These are phyloP conservation scores for Pseudovirgaria hyperparasitica DNA, from an alignment of 2,329 filamentous ascomycete species.

Conservation along the genomic window DNA sequence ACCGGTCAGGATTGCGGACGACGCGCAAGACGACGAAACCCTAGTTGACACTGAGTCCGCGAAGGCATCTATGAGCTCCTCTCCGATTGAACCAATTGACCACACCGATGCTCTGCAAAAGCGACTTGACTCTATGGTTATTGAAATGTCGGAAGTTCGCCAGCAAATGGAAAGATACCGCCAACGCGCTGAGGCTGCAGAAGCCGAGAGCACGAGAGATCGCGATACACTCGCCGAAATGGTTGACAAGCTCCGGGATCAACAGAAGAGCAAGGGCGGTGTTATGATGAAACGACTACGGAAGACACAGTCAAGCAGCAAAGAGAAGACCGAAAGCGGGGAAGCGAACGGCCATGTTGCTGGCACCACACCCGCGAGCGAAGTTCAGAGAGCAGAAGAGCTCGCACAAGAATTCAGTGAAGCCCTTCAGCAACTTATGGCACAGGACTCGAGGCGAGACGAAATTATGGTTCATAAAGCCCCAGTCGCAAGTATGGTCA, in stretches of 20 bases:
- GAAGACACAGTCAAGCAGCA: constrained; percentile 5
- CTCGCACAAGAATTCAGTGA: constrained; percentile 8
- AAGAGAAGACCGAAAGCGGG: constrained; percentile 17
- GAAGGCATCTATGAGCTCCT: constrained; percentile 9
- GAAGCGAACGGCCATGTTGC: constrained; percentile 1
- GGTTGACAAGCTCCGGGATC: constrained; percentile 68
- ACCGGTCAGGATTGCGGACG: constrained; percentile 9
- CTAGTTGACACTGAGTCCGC: too few relatives aligned
- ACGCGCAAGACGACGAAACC: too few relatives aligned
- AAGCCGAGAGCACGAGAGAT: constrained; percentile 59
- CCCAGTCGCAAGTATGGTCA: constrained; percentile 24
- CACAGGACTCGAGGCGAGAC: constrained; percentile 13
- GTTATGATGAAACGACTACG: constrained; percentile 12
- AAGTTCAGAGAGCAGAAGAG: too few relatives aligned
- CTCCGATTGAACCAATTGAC: constrained; percentile 16
- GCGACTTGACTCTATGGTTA: constrained; percentile 62
- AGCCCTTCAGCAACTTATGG: constrained; percentile 14
- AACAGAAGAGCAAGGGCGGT: too few relatives aligned
- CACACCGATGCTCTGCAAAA: constrained; percentile 45
- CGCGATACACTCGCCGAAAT: constrained; percentile 74
- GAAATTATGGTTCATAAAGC: constrained; percentile 21
- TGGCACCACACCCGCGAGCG: constrained; percentile 1
- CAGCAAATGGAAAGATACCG: constrained; percentile 69
- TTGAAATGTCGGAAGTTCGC: constrained; percentile 70
- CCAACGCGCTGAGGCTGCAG: constrained; percentile 65